Evolutionary conservation across 2,329 filamentous ascomycete species (phyloP).

Genomic region (Cryphonectria naterciae): DNA sequence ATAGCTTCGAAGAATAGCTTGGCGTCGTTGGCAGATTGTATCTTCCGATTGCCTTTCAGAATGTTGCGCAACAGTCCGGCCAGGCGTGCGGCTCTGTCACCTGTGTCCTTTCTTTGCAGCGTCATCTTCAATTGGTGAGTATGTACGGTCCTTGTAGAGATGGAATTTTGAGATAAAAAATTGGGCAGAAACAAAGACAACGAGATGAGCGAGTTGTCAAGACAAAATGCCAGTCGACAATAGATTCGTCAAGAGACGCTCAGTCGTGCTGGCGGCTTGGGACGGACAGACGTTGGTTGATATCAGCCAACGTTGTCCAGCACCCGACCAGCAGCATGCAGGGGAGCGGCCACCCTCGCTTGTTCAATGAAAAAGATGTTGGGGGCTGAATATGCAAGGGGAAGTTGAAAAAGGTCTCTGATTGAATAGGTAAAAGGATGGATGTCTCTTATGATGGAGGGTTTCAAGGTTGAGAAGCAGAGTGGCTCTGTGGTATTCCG

Average conservation of each 20-base stretch:
- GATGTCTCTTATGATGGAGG: neutral
- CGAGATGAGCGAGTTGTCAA: neutral
- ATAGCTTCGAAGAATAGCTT: constrained; percentile 40
- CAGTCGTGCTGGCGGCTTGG: neutral
- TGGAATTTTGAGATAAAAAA: neutral
- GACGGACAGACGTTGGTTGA: neutral
- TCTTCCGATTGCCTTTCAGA: constrained; percentile 33
- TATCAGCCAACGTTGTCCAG: constrained; percentile 5
- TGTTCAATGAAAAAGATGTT: neutral
- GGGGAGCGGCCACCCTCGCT: neutral
- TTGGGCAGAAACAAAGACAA: neutral
- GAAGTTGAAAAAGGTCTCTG: neutral
- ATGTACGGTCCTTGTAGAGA: neutral
- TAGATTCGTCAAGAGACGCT: neutral
- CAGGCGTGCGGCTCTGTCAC: constrained; percentile 18
- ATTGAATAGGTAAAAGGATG: neutral
- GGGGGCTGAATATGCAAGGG: neutral
- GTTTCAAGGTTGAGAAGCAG: neutral
- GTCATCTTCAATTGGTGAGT: neutral
- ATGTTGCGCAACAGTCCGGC: constrained; percentile 31
- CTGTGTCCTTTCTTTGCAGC: neutral
- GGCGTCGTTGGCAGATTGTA: constrained; percentile 33
- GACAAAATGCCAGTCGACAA: neutral
- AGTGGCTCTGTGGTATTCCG: neutral
- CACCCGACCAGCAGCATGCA: neutral